Base-by-base conservation (phyloP, 78 protist genomes). In the Parvularia atlantis region DNA sequence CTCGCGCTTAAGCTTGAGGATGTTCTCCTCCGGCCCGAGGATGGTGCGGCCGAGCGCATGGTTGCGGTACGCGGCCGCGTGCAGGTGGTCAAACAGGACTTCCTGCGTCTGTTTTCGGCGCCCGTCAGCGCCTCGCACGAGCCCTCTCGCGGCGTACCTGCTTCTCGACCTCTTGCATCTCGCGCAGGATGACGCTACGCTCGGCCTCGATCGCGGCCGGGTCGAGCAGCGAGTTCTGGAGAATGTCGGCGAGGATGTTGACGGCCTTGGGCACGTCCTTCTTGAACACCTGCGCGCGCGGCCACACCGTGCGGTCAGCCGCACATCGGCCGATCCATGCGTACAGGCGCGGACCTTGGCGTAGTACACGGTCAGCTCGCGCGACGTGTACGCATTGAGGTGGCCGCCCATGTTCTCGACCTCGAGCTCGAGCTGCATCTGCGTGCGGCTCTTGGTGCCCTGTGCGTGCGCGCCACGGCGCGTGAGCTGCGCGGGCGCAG, bases 341-440 rank as follows among this genome's bases (percentile, higher is more conserved):
- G 57, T 50, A 10, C 48, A 43, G 10, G 10, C 48, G 10, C 48
- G 48, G 22, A 39, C 71, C 71, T 44, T 39, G 14, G 73, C 73
- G 28, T 53, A 53, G 73, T 63, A 76, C 46, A 28, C 75, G 19
- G 87, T 83, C 50, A 74, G 91, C 78, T 95, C 98, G 41, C 97
- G 78, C 26, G 92, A 72, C 28, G 98, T 95, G 86, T 87, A 91
- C 28, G 98, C 98, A 82, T 95, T 95, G 52, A 95, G 88, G 59
- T 80, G 89, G 26, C 90, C 95, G n/a, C 98, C 98, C 85, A 89
- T 85, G 75, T 85, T 73, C 74, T 95, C 98, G 43, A 91, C 66
- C 73, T 80, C 90, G 24, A 69, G 48, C 77, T 93, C 95, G 52
- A 93, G 75, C 28, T 76, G 59, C 28, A 11, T 35, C 62, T 78